Conservation (phyloP, 192 early-diverging fungal species). For the Polychytrium aggregatum region DNA sequence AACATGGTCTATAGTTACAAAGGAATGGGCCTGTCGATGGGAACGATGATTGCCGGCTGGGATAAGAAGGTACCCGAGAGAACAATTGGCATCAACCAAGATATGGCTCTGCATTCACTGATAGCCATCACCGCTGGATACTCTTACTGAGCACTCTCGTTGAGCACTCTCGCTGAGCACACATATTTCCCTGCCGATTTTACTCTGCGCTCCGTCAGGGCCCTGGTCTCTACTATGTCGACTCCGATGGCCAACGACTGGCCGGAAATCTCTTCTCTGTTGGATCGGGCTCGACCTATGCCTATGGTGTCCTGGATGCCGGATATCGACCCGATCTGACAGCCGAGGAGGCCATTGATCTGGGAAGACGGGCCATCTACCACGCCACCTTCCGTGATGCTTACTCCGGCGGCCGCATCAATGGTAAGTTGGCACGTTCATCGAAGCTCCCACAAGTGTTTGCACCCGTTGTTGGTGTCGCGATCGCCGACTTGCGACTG, state of each 20-base stretch:
- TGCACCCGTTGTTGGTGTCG: too few relatives aligned
- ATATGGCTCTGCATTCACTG: too few relatives aligned
- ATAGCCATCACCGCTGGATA: too few relatives aligned
- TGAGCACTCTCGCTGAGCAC: too few relatives aligned
- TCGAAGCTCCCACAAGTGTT: too few relatives aligned
- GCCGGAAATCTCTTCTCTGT: constrained; percentile 88
- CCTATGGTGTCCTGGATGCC: constrained; percentile 93
- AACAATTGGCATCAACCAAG: too few relatives aligned
- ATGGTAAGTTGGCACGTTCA: constrained; percentile 28
- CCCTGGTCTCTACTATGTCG: constrained; percentile 91
- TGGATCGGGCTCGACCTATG: constrained; percentile 97
- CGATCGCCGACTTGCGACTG: too few relatives aligned
- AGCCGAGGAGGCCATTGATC: constrained; percentile 75
- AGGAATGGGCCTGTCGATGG: constrained; percentile 99
- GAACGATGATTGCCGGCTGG: constrained; percentile 98
- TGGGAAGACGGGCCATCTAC: constrained; percentile 85
- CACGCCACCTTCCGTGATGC: constrained; percentile 93
- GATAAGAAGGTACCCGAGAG: constrained; percentile 61
- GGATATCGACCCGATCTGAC: constrained; percentile 75
- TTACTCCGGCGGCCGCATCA: constrained; percentile 69
- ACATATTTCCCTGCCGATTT: too few relatives aligned
- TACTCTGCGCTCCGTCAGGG: too few relatives aligned
- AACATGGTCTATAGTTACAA: constrained; percentile 98
- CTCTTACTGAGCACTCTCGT: too few relatives aligned
- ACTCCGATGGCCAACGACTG: constrained; percentile 85